A percentile compares a stretch with the other conserved stretches of the same genome.
These are phyloP conservation scores for Asterionellopsis glacialis DNA, from an alignment of 108 stramenopile genomes.

Conservation along the genomic window DNA sequence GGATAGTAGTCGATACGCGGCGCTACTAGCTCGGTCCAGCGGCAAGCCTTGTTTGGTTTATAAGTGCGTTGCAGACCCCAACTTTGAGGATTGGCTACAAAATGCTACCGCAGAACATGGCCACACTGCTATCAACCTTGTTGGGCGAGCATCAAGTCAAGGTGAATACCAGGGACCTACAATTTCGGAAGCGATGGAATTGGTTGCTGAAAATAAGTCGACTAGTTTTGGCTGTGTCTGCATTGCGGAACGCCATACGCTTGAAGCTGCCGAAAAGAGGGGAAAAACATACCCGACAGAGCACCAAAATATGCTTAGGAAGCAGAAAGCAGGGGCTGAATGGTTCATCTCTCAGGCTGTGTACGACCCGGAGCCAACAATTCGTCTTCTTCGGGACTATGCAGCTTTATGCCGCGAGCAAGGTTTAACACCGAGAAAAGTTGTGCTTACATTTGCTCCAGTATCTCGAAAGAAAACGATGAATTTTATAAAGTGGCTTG, in stretches of 20 bases:
- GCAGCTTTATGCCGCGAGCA: conserved; percentile 32
- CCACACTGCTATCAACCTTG: conserved; percentile 42
- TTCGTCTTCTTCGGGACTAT: conserved; percentile 53
- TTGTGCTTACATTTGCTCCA: conserved; percentile 58
- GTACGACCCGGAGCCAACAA: conserved; percentile 47
- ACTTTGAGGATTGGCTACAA: conserved; percentile 44
- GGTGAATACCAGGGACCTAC: conserved; percentile 32
- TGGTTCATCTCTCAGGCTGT: conserved; percentile 65
- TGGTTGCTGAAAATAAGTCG: conserved; percentile 10
- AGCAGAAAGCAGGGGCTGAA: conserved; percentile 44
- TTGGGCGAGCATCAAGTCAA: conserved; percentile 34
- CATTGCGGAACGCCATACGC: conserved; percentile 65
- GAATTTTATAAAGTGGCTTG: conserved; percentile 62
- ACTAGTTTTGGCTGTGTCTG: conserved; percentile 51
- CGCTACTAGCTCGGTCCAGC: conserved; percentile 25
- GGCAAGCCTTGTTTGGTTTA: conserved; percentile 42
- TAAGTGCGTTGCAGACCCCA: conserved; percentile 47
- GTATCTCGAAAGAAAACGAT: conserved; percentile 48
- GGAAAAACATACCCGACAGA: conserved; percentile 40
- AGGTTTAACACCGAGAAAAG: conserved; percentile 38
- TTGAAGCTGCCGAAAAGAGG: conserved; percentile 30
- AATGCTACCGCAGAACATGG: conserved; percentile 22
- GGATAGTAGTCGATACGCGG: conserved; percentile 36
- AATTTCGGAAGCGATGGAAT: conserved; percentile 30
- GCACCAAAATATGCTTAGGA: conserved; percentile 53